Base-by-base conservation (phyloP, 345 rosid genomes). In the Trapa bicornis region DNA sequence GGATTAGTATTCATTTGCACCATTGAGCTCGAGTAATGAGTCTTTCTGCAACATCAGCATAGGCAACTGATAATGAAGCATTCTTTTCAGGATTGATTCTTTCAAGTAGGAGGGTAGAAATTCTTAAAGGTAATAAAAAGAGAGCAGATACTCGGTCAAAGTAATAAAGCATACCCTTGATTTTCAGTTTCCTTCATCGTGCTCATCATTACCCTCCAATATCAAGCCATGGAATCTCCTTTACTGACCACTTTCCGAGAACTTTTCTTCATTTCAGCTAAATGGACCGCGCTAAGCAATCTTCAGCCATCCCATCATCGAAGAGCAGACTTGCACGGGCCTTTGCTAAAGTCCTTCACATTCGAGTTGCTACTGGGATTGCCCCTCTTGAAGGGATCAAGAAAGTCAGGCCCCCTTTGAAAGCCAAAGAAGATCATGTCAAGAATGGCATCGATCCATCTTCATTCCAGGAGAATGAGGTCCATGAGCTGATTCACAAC, bases 291-390 rank as follows among this genome's bases (percentile, higher is more conserved):
- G 88, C 81, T 67, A 87, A 77, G 65, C 85, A 81, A 17, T 68
- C 96, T 11, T 74, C 80, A 5, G 71, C 79, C 69, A 73, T 91
- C 45, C 79, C 85, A 22, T 69, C 81, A 29, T 71, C 81, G 13
- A 91, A 83, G 82, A 89, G 88, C 72, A 87, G 78, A 75, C 74
- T 91, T 60, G 84, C 80, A 14, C 85, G 88, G 4, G 75, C 87
- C 12, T 76, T 94, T 70, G 85, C 87, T 0, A 91, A 91, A 76
- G 86, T 94, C 50, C 82, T 88, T 76, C 84, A 84, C 71, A 63
- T 79, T 0, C 81, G 88, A 14, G 75, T 84, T 10, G 80, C 76
- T 10, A 68, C 86, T 0, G 96, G 92, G 43, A 73, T 90, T 65
- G 80, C 88, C 65, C 92, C 94, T 1, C 86, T 75, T 47, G 83